Conservation (phyloP, 805 yeast species). For the Clavispora fructus region DNA sequence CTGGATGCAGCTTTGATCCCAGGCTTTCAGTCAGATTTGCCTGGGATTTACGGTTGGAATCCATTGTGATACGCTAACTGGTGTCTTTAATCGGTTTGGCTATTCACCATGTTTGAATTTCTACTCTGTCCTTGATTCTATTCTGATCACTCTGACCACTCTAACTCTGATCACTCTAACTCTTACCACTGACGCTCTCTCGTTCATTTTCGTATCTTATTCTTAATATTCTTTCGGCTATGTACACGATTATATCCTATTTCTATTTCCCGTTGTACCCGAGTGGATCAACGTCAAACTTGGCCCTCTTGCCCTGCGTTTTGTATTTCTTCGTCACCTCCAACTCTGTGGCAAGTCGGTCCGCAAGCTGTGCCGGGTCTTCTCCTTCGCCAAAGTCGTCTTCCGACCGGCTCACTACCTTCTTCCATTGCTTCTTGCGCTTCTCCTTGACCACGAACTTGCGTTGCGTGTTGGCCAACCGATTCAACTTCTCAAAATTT, state of each 20-base stretch:
- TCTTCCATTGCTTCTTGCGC: constrained; percentile 14
- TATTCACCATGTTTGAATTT: too few relatives aligned
- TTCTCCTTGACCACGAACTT: constrained; percentile 25
- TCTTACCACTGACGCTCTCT: too few relatives aligned
- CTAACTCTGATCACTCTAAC: too few relatives aligned
- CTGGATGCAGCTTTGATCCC: too few relatives aligned
- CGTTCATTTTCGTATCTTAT: too few relatives aligned
- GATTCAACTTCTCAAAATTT: constrained; percentile 28
- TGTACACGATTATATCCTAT: not conserved
- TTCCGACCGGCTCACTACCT: constrained; percentile 10
- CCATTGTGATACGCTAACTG: too few relatives aligned
- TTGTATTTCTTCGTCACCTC: constrained; percentile 30
- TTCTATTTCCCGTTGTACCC: constrained; percentile 12
- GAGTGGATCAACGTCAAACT: constrained; percentile 18
- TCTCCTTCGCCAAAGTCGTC: constrained; percentile 13
- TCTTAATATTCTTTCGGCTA: not conserved
- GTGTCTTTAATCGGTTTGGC: too few relatives aligned
- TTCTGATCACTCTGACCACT: too few relatives aligned
- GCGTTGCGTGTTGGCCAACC: constrained; percentile 31
- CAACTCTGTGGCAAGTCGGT: constrained; percentile 20
- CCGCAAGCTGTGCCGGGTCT: constrained; percentile 12
- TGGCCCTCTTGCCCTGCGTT: constrained; percentile 25
- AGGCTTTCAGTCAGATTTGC: too few relatives aligned
- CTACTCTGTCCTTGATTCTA: too few relatives aligned
- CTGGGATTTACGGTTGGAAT: too few relatives aligned